These are phyloP conservation scores for Penicillium crustosum DNA, from an alignment of 2,329 filamentous ascomycete genomes.

Conservation along the genomic window DNA sequence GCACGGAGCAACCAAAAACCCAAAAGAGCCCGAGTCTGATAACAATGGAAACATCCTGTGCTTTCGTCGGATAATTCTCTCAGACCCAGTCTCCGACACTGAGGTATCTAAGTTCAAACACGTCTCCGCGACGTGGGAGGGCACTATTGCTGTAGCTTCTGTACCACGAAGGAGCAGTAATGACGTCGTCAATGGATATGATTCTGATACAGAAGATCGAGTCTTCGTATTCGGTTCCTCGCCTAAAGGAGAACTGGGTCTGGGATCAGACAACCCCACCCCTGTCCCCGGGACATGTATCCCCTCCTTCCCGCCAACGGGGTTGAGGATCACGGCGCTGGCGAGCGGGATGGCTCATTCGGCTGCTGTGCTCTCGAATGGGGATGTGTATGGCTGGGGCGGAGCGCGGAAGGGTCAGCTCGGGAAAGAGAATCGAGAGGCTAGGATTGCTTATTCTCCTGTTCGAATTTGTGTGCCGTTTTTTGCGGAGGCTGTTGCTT, in stretches of 20 bases:
- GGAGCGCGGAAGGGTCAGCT: constrained; percentile 82
- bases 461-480: constrained; percentile 63
- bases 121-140: constrained; percentile 76
- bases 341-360: constrained; percentile 76
- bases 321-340: constrained; percentile 61
- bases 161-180: neutral
- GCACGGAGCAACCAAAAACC: neutral
- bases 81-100: constrained; percentile 5
- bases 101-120: constrained; percentile 40
- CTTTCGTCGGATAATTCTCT: constrained; percentile 32
- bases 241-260: constrained; percentile 69
- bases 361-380: constrained; percentile 70
- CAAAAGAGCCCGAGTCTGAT: neutral
- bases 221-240: constrained; percentile 68
- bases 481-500: constrained; percentile 65
- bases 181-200: neutral
- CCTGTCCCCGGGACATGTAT: constrained; percentile 46
- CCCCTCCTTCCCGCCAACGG: constrained; percentile 62
- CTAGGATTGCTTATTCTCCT: constrained; percentile 58
- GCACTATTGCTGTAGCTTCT: constrained; percentile 60
- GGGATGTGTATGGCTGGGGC: constrained; percentile 84
- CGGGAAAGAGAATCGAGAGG: constrained; percentile 54
- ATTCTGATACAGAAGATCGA: constrained; percentile 17
- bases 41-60: constrained; percentile 14
- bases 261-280: constrained; percentile 44